phyloP scores from a whole-genome alignment of 1,284 basidiomycete genomes.

The Meripilus lineatus region DNA sequence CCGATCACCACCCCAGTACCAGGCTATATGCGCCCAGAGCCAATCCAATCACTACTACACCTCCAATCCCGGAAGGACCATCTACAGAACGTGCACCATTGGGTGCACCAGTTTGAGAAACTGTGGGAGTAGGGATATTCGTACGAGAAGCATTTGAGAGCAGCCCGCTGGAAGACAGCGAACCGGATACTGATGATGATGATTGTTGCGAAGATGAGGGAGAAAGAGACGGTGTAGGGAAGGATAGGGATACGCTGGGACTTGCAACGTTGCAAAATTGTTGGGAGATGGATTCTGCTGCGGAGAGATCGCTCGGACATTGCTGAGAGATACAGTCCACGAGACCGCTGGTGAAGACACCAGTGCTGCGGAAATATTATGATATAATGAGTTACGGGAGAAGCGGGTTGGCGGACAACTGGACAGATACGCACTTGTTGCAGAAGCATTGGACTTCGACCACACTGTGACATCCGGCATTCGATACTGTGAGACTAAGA shows the following conservation, averaged over 20 bases:
- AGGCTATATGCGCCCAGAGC: too few relatives aligned
- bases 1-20: too few relatives aligned
- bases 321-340: slow-evolving; percentile 21
- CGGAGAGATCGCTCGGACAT: slow-evolving; percentile 20
- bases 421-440: slow-evolving; percentile 18
- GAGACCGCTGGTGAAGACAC: slow-evolving; percentile 13
- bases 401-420: not conserved
- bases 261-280: slow-evolving; percentile 27
- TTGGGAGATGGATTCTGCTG: slow-evolving; percentile 23
- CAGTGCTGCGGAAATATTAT: slow-evolving; percentile 17
- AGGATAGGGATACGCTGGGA: slow-evolving; percentile 26
- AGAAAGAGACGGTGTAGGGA: slow-evolving; percentile 16
- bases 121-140: not conserved
- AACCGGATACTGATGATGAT: not conserved
- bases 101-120: not conserved
- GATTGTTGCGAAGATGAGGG: slow-evolving; percentile 10
- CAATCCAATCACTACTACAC: too few relatives aligned
- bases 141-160: too few relatives aligned
- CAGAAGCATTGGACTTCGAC: slow-evolving; percentile 28
- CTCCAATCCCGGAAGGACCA: not conserved
- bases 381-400: not conserved
- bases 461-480: slow-evolving; percentile 23
- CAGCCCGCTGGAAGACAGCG: not conserved
- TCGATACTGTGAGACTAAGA: slow-evolving; percentile 19
- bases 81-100: not conserved